Evolutionary conservation across 805 yeast species (phyloP).

Genomic region (Brettanomyces nanus): DNA sequence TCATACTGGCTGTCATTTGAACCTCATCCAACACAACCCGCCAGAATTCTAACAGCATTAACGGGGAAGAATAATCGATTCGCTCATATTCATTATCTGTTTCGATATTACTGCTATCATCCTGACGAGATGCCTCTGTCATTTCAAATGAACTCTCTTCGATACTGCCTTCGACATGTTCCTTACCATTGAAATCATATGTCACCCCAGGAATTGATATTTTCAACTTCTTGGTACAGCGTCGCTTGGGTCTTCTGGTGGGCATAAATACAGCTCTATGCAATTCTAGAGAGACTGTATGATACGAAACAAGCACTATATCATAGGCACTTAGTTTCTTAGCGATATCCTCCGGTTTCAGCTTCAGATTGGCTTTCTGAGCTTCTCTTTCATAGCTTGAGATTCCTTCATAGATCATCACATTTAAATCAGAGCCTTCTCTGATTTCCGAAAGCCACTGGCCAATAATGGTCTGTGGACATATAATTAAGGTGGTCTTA

Average conservation of each 20-base stretch:
- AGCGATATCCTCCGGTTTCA: conserved; percentile 34
- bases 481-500: conserved; percentile 72
- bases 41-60: conserved; percentile 79
- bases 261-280: conserved; percentile 74
- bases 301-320: conserved; percentile 73
- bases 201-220: conserved; percentile 3
- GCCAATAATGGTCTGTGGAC: conserved; percentile 73
- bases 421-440: conserved; percentile 43
- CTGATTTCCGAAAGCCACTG: conserved; percentile 83
- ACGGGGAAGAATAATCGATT: conserved; percentile 68
- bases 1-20: conserved; percentile 76
- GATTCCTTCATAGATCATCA: conserved; percentile 59
- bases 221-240: conserved; percentile 24
- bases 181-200: conserved; percentile 4
- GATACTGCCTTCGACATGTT: not conserved
- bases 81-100: conserved; percentile 20
- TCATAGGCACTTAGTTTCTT: conserved; percentile 55
- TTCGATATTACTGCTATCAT: not conserved
- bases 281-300: conserved; percentile 61
- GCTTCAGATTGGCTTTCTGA: conserved; percentile 14
- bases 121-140: too few relatives aligned
- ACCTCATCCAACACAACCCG: conserved; percentile 89
- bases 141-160: conserved; percentile 17
- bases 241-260: conserved; percentile 38
- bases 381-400: conserved; percentile 26